Conservation (phyloP, 2,329 filamentous ascomycete genomes). For the Cryphonectria radicalis region DNA sequence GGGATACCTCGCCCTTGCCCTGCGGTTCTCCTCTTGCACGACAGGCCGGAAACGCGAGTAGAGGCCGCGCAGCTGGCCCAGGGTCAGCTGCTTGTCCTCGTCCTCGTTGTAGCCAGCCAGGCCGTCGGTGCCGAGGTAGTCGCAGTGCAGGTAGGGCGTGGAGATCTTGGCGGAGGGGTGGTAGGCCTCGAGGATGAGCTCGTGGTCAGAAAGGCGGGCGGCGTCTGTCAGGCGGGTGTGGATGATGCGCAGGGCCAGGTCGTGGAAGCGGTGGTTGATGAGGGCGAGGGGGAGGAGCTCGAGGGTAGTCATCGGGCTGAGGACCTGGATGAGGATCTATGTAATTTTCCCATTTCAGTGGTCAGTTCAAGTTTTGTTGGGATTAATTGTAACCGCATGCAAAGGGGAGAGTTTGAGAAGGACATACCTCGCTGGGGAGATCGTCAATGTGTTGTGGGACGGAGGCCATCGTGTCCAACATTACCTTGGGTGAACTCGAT, state of each 20-base stretch:
- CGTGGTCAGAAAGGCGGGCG: slow-evolving; percentile 62
- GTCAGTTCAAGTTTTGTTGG: slow-evolving; percentile 12
- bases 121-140: slow-evolving; percentile 66
- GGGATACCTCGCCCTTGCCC: slow-evolving; percentile 44
- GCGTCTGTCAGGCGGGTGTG: slow-evolving; percentile 46
- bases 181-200: slow-evolving; percentile 78
- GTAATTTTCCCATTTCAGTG: neutral
- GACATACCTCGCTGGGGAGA: slow-evolving; percentile 30
- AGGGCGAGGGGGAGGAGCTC: slow-evolving; percentile 35
- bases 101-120: slow-evolving; percentile 49
- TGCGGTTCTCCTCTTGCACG: slow-evolving; percentile 56
- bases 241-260: slow-evolving; percentile 36
- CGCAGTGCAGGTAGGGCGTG: slow-evolving; percentile 69
- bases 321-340: slow-evolving; percentile 40
- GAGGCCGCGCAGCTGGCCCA: slow-evolving; percentile 54
- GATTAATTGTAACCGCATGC: neutral
- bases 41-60: slow-evolving; percentile 75
- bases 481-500: neutral
- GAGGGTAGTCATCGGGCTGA: slow-evolving; percentile 36
- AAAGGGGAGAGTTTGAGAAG: neutral
- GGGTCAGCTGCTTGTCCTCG: slow-evolving; percentile 28
- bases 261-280: slow-evolving; percentile 39
- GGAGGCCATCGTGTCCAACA: slow-evolving; percentile 26
- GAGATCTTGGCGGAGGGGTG: slow-evolving; percentile 71
- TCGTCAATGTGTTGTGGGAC: slow-evolving; percentile 23